Conservation (phyloP, 1,284 basidiomycete species). For the Leccinum fallax region DNA sequence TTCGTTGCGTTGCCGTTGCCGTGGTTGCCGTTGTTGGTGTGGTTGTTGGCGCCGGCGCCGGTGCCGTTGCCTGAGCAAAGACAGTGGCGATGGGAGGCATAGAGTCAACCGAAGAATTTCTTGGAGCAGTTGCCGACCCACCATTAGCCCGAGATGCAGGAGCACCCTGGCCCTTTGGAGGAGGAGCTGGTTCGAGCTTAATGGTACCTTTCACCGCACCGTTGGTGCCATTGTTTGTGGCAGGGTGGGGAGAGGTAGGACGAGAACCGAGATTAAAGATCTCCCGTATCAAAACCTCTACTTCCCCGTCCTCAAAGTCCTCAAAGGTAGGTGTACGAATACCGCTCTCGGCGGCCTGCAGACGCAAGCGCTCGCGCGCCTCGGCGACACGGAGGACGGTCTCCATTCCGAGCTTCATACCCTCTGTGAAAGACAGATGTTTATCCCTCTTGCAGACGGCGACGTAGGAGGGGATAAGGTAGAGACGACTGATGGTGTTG, state of each 20-base stretch:
- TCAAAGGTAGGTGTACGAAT: constrained; percentile 39
- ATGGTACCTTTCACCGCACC: constrained; percentile 9
- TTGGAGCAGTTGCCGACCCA: constrained; percentile 32
- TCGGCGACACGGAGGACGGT: constrained; percentile 49
- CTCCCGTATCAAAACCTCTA: constrained; percentile 41
- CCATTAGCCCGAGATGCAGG: constrained; percentile 28
- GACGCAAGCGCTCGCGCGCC: constrained; percentile 47
- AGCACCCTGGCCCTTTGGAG: constrained; percentile 23
- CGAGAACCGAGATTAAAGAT: constrained; percentile 39
- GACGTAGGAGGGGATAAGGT: constrained; percentile 50
- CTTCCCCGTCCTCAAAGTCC: constrained; percentile 40
- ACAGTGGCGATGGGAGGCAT: constrained; percentile 21
- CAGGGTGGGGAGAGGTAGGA: constrained; percentile 25
- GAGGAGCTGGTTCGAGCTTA: constrained; percentile 28
- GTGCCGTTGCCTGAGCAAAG: constrained; percentile 10
- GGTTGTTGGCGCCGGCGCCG: not conserved
- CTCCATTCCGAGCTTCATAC: constrained; percentile 49
- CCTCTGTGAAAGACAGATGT: constrained; percentile 49
- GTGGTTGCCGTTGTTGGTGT: not conserved
- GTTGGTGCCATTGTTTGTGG: constrained; percentile 12
- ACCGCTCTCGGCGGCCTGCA: constrained; percentile 37
- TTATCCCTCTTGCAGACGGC: constrained; percentile 49
- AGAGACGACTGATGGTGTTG: constrained; percentile 46
- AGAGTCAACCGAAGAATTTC: constrained; percentile 26
- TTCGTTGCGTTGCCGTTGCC: not conserved